These are phyloP conservation scores for Furcasterigmium furcatum DNA, from an alignment of 2,329 filamentous ascomycete genomes.

Conservation along the genomic window DNA sequence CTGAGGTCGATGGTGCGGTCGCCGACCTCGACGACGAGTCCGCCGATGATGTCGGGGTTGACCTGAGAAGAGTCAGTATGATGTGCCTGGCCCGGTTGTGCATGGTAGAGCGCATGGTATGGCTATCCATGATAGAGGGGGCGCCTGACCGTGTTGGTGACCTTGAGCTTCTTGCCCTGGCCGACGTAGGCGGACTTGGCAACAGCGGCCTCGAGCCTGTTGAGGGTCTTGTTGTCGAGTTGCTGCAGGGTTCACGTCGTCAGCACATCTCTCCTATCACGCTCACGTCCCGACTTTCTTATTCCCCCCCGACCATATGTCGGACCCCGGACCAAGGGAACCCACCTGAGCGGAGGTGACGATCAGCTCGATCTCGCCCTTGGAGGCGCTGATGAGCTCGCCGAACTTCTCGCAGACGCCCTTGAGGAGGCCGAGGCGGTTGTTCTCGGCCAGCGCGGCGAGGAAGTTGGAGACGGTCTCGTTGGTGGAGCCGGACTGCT, in stretches of 20 bases:
- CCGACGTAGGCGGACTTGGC: slow-evolving; percentile 85
- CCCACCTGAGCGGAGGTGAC: slow-evolving; percentile 87
- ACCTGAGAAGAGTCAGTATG: no score
- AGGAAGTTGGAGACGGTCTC: slow-evolving; percentile 95
- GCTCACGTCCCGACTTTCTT: no score
- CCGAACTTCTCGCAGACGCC: slow-evolving; percentile 84
- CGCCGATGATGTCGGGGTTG: slow-evolving; percentile 91
- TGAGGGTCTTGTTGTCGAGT: slow-evolving; percentile 83
- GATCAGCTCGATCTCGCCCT: slow-evolving; percentile 88
- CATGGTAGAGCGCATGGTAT: slow-evolving; percentile 3
- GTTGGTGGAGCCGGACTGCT: slow-evolving; percentile 71
- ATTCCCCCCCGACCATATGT: no score
- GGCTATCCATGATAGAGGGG: not conserved
- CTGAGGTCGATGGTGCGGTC: slow-evolving; percentile 98
- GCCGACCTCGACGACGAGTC: slow-evolving; percentile 92
- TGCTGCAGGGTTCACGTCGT: slow-evolving; percentile 50
- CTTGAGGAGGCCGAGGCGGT: slow-evolving; percentile 80
- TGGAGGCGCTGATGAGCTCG: slow-evolving; percentile 81
- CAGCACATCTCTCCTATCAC: not conserved
- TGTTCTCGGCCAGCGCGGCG: slow-evolving; percentile 87
- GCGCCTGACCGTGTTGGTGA: slow-evolving; percentile 72
- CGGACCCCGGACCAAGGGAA: slow-evolving; percentile 10
- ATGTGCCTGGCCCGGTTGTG: no score
- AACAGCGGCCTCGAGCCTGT: slow-evolving; percentile 82
- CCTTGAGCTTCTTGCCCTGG: slow-evolving; percentile 96